Evolutionary conservation across 2,329 filamentous ascomycete genomes (phyloP).

Genomic region (Albophoma yamanashiensis): DNA sequence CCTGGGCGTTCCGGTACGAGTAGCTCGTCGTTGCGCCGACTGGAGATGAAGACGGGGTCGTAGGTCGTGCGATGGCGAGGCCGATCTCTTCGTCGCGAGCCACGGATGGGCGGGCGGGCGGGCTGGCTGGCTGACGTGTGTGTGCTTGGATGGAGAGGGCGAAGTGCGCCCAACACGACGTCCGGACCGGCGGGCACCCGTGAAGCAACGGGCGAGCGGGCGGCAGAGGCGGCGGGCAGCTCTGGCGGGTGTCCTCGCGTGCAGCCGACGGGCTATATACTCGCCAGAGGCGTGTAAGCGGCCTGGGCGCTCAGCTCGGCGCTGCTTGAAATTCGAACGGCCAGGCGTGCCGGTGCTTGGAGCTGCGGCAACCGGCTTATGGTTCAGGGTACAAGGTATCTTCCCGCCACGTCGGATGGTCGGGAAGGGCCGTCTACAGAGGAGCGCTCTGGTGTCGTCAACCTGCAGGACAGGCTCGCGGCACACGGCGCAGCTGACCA

Average conservation of each 20-base stretch:
- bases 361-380: background rate
- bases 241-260: background rate
- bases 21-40: background rate
- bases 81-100: background rate
- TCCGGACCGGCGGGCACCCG: background rate
- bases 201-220: constrained; percentile 2
- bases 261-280: background rate
- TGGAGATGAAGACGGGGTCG: background rate
- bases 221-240: constrained; percentile 11
- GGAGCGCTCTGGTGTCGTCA: constrained; percentile 11
- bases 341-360: background rate
- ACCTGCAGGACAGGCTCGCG: constrained; percentile 9
- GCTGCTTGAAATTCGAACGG: constrained; percentile 6
- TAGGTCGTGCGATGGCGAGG: background rate
- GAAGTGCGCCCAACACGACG: background rate
- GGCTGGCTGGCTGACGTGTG: background rate
- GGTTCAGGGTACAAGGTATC: background rate
- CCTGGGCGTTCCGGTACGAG: background rate
- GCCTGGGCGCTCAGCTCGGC: constrained; percentile 21
- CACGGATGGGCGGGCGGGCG: background rate
- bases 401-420: constrained; percentile 6
- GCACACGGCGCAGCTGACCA: background rate
- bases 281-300: constrained; percentile 11
- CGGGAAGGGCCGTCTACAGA: constrained; percentile 5
- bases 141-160: background rate